phyloP scores from a whole-genome alignment of 2,329 filamentous ascomycete genomes.

The Aureobasidium sp. region DNA sequence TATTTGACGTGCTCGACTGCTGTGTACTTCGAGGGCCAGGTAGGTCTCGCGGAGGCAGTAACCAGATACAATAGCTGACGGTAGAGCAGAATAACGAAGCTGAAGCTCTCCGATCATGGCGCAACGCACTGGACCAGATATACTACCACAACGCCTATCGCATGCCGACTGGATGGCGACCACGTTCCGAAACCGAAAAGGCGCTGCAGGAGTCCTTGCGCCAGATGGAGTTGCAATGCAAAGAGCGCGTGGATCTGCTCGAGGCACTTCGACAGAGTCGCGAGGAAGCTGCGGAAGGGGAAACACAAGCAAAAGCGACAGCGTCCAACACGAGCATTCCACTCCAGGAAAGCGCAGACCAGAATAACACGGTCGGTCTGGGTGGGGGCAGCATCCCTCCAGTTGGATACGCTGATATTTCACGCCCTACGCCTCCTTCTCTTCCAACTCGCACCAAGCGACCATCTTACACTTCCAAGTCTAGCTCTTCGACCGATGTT shows the following conservation, averaged over 20 bases:
- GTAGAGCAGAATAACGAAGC: constrained; percentile 69
- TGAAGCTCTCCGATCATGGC: constrained; percentile 89
- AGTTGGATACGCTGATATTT: constrained; percentile 71
- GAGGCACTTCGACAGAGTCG: constrained; percentile 67
- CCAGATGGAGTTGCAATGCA: constrained; percentile 82
- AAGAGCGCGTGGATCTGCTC: constrained; percentile 83
- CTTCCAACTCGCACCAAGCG: constrained; percentile 32
- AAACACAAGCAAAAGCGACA: neutral
- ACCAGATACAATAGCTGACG: neutral
- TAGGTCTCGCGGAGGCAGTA: neutral
- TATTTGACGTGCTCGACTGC: constrained; percentile 93
- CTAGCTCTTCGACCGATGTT: constrained; percentile 34
- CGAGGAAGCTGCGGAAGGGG: constrained; percentile 25
- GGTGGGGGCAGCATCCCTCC: constrained; percentile 77
- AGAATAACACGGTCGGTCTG: constrained; percentile 48
- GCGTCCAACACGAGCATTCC: constrained; percentile 13
- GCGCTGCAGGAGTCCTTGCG: constrained; percentile 73
- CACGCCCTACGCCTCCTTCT: constrained; percentile 50
- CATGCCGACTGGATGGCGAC: constrained; percentile 59
- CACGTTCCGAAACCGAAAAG: constrained; percentile 75
- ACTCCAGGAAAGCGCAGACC: neutral
- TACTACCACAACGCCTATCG: constrained; percentile 76
- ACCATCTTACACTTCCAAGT: constrained; percentile 37
- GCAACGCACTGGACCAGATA: constrained; percentile 78
- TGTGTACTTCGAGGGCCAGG: constrained; percentile 91